Conservation (phyloP, 164 flowering plant species). For the Santalum album region DNA sequence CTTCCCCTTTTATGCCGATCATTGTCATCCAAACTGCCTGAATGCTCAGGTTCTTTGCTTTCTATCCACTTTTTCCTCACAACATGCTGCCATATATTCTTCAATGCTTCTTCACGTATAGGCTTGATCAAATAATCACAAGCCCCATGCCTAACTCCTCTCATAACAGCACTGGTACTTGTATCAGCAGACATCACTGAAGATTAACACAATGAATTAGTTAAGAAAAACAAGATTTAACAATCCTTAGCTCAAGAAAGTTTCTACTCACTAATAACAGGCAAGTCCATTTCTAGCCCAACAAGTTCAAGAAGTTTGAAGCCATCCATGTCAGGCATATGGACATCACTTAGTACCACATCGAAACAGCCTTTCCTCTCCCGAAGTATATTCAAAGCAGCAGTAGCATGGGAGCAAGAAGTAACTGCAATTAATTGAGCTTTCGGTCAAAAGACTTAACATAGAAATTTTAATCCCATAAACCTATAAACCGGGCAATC, state of each 20-base stretch:
- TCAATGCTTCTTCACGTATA: slow-evolving; percentile 61
- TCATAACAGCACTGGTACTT: slow-evolving; percentile 61
- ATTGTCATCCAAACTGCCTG: slow-evolving; percentile 50
- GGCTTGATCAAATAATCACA: slow-evolving; percentile 92
- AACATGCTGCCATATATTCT: slow-evolving; percentile 92
- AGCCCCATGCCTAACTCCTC: slow-evolving; percentile 77
- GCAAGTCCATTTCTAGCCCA: slow-evolving; percentile 87
- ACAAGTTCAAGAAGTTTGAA: slow-evolving; percentile 77
- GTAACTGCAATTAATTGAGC: slow-evolving; percentile 50
- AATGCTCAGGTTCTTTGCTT: slow-evolving; percentile 47
- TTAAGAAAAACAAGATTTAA: not conserved
- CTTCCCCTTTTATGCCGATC: slow-evolving; percentile 37
- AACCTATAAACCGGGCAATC: not conserved
- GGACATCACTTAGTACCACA: slow-evolving; percentile 79
- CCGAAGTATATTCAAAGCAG: slow-evolving; percentile 60
- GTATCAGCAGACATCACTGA: slow-evolving; percentile 92
- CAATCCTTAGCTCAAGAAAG: slow-evolving; percentile 2
- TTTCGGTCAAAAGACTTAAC: not conserved
- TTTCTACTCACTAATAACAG: slow-evolving; percentile 75
- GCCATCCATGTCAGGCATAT: slow-evolving; percentile 97
- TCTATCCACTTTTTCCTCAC: slow-evolving; percentile 55
- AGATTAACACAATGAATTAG: slow-evolving; percentile 11
- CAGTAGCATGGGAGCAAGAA: slow-evolving; percentile 57
- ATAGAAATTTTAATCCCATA: not conserved
- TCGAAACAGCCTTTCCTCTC: slow-evolving; percentile 73